Evolutionary conservation across 2,329 filamentous ascomycete genomes (phyloP).

Genomic region (Aspergillus thermomutatus): DNA sequence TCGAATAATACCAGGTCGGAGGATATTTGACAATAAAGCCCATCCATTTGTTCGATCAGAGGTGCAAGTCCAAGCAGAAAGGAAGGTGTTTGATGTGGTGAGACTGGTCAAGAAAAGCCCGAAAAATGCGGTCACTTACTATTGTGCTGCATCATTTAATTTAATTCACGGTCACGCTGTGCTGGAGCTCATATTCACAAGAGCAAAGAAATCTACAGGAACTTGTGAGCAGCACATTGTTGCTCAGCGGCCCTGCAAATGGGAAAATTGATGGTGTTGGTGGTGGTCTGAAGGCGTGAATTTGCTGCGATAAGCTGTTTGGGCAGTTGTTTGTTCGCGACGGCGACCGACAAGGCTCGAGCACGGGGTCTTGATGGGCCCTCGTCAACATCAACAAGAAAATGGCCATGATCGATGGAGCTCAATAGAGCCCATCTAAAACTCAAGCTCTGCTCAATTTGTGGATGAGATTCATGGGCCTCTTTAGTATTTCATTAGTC

Average conservation of each 20-base stretch:
- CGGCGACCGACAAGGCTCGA: not conserved
- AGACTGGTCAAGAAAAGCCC: not conserved
- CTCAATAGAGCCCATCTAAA: not conserved
- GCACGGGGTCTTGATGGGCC: not conserved
- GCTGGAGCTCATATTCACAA: constrained; percentile 11
- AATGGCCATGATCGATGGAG: not conserved
- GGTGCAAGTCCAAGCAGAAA: not conserved
- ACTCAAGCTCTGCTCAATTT: no score
- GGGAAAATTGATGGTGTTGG: not conserved
- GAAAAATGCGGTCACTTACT: constrained; percentile 18
- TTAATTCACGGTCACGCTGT: constrained; percentile 15
- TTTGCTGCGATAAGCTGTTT: constrained; percentile 1
- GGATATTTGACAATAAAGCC: not conserved
- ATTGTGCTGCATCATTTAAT: constrained; percentile 14
- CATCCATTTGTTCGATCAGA: not conserved
- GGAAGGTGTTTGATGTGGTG: not conserved
- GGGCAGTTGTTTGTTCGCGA: constrained; percentile 3
- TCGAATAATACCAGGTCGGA: not conserved
- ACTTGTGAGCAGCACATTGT: constrained; percentile 19
- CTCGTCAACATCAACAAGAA: not conserved
- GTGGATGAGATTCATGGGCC: not conserved
- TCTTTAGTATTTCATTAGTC: not conserved
- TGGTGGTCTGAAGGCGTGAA: not conserved
- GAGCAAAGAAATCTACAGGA: constrained; percentile 12
- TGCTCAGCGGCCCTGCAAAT: constrained; percentile 12